Evolutionary conservation across 179 eudicot species (phyloP), one percentile per base, ranked within the genome.

Genomic region (Drosera spatulata): DNA sequence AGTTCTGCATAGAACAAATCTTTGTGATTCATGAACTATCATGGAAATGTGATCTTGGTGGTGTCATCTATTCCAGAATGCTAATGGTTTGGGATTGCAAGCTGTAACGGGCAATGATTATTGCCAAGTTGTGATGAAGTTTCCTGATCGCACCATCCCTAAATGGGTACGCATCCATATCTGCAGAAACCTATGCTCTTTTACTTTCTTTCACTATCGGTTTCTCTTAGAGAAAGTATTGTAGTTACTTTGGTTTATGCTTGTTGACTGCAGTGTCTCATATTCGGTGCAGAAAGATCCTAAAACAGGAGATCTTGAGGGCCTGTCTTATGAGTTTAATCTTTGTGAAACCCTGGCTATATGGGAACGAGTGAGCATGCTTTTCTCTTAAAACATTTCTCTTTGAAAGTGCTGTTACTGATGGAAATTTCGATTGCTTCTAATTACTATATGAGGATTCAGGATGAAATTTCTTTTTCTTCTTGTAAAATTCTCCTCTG

Each of bases 321-420:
- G 95, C 62, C 68, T 86, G 64, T 76, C 87, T 50, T 91, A 74
- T 78, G 81, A 70, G 39, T 80, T 82, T 43, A 82, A 93, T 69
- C 80, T 93, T 55, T 93, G 99, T 72, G 99, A 93, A 82, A 96
- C 99, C 65, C 85, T 93, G 67, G 93, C 99, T 48, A 93, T 90
- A 41, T 93, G 99, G 99, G 96, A 93, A 69, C 93, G 86, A 93
- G 99, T 93, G 63, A 72, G 77, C 63, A 5, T 41, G 11, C 10
- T 61, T 55, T 55, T 6, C 11, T 38, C n/a, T n/a, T 41, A 39
- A 40, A 49, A 43, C 6, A 43, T 43, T 4, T 43, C 45, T 43
- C 6, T 43, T 43, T 43, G 45, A 4, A 43, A 7, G 1, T 43
- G n/a, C n/a, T n/a, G n/a, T n/a, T n/a, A n/a, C n/a, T n/a, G n/a